Evolutionary conservation across 2,329 filamentous ascomycete species (phyloP), one percentile per base, ranked within the genome.

Genomic region (Penicillium hordei): DNA sequence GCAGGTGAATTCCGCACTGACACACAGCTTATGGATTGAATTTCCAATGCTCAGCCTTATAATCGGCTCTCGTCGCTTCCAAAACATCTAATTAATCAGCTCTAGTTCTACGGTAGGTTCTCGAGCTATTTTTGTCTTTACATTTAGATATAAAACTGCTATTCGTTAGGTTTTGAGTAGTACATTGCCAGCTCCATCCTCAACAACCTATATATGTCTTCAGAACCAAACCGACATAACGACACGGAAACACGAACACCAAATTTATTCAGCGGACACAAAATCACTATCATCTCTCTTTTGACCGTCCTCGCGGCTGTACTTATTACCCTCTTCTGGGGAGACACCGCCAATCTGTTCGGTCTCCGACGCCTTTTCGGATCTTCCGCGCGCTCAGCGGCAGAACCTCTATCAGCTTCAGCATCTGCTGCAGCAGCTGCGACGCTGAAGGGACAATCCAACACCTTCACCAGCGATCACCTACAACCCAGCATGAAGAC

Each of bases 401-500:
- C 45, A 15, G 45, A 23, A 27, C 52, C 34, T 43, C 21, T 55
- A 34, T 48, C 62, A n/a, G 51, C 36, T 25, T 42, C 54, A 12
- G 48, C 48, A 25, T 52, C 56, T 33, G 43, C 43, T 19, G 44
- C 34, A 8, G 42, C 55, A 43, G 17, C 54, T 13, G 36, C 39
- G 48, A 52, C 54, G 10, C 25, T 40, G 21, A 54, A 46, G 21
- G 34, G 31, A 21, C 17, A 45, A 21, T 8, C 39, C 10, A 29
- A 50, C 34, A 5, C 15, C n/a, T 2, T 33, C 9, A 21, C 27
- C 4, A 33, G 19, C 12, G 29, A 17, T 17, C n/a, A 34, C 33
- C 8, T 13, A 17, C 17, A 50, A 1, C 44, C 53, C 52, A 68
- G 60, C 45, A 73, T 70, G 62, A 72, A 68, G 49, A 83, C 79